Evolutionary conservation across 2,329 filamentous ascomycete genomes (phyloP).

Genomic region (Xylaria sp.): DNA sequence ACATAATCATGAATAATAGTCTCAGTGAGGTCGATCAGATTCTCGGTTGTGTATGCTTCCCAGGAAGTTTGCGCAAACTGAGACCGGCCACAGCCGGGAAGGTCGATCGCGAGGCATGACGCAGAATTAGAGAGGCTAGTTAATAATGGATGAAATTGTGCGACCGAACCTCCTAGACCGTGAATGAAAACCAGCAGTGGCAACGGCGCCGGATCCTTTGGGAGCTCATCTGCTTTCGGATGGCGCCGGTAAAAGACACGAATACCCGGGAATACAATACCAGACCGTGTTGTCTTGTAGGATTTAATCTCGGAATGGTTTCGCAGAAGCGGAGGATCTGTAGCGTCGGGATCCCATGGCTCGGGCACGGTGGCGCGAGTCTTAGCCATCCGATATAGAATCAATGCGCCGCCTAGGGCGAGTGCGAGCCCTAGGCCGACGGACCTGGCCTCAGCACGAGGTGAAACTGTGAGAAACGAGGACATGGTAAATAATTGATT

Average conservation of each 20-base stretch:
- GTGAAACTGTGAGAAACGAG: constrained; percentile 37
- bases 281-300: constrained; percentile 74
- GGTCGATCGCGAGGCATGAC: constrained; percentile 86
- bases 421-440: constrained; percentile 39
- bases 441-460: constrained; percentile 29
- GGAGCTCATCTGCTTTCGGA: constrained; percentile 83
- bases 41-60: constrained; percentile 82
- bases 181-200: constrained; percentile 93
- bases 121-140: constrained; percentile 84
- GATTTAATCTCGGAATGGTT: constrained; percentile 77
- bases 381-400: constrained; percentile 44
- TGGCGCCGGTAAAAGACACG: constrained; percentile 87
- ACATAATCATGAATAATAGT: constrained; percentile 79
- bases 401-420: constrained; percentile 42
- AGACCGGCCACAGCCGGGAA: constrained; percentile 90
- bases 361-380: constrained; percentile 40
- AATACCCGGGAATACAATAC: constrained; percentile 77
- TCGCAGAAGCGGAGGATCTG: constrained; percentile 82
- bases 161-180: constrained; percentile 89
- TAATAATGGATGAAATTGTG: constrained; percentile 86
- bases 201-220: constrained; percentile 75
- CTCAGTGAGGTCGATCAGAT: constrained; percentile 79
- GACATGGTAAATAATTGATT: constrained; percentile 45
- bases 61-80: constrained; percentile 75
- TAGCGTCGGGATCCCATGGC: constrained; percentile 59